phyloP scores from a whole-genome alignment of 768 basidiomycete species.

The Leccinum obscurum region DNA sequence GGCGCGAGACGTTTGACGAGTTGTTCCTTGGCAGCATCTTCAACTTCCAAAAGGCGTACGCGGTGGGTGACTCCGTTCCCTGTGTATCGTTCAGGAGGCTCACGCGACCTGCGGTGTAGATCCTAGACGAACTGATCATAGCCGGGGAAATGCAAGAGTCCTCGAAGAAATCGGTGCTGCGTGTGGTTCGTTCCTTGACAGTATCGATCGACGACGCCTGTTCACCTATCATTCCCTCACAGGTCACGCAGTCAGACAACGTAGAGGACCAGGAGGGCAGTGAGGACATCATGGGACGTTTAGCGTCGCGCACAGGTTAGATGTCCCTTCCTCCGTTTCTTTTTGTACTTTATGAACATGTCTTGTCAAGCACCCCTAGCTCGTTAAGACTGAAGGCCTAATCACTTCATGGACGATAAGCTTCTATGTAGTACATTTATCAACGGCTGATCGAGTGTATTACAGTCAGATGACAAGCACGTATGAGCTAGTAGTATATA shows the following conservation, averaged over 20 bases:
- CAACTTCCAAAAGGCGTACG: conserved; percentile 96
- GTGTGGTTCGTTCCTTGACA: conserved; percentile 43
- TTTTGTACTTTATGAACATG: conserved; percentile 12
- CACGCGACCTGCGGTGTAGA: conserved; percentile 38
- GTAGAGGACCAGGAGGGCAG: conserved; percentile 85
- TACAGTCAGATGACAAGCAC: background rate
- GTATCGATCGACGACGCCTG: conserved; percentile 10
- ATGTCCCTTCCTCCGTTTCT: conserved; percentile 4
- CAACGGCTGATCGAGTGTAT: background rate
- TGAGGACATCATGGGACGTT: conserved; percentile 76
- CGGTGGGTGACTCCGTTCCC: conserved; percentile 43
- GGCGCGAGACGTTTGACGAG: background rate
- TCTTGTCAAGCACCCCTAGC: conserved; percentile 30
- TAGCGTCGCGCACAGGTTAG: conserved; percentile 75
- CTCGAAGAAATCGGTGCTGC: conserved; percentile 69
- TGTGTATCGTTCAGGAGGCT: background rate
- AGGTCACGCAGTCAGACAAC: conserved; percentile 85
- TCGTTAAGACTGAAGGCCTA: conserved; percentile 20
- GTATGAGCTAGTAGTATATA: background rate
- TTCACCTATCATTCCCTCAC: conserved; percentile 2
- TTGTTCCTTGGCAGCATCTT: conserved; percentile 66
- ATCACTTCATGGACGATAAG: conserved; percentile 4
- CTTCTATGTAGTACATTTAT: background rate
- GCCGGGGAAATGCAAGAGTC: conserved; percentile 95
- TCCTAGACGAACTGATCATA: conserved; percentile 91